A percentile compares a stretch with the other conserved stretches of the same genome.
Evolutionary conservation across 148 eudicot genomes (phyloP).

Genomic region (Drosera capensis): DNA sequence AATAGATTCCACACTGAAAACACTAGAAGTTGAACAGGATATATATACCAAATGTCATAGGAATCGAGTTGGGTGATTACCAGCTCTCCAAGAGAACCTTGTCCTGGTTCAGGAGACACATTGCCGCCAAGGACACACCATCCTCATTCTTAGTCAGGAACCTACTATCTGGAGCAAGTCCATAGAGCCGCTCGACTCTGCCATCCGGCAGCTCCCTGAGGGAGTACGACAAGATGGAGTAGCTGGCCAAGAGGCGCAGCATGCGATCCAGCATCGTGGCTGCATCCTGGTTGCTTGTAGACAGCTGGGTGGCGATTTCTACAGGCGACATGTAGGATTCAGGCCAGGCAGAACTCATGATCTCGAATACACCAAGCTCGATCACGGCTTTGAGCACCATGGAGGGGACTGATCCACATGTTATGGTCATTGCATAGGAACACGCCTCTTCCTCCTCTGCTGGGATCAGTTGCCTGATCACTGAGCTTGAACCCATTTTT

Average conservation of each 20-base stretch:
- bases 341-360: constrained; percentile 8
- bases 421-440: constrained; percentile 8
- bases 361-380: constrained; percentile 9
- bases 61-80: constrained; percentile 1
- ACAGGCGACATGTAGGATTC: constrained; percentile 9
- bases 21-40: not conserved
- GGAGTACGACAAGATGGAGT: constrained; percentile 14
- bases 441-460: constrained; percentile 9
- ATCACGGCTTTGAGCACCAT: constrained; percentile 14
- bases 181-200: constrained; percentile 9
- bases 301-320: constrained; percentile 12
- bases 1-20: not conserved
- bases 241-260: constrained; percentile 13
- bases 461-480: not conserved
- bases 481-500: constrained; percentile 1
- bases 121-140: constrained; percentile 13
- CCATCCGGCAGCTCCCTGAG: not conserved
- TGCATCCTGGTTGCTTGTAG: constrained; percentile 5
- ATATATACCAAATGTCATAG: not conserved
- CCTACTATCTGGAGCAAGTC: constrained; percentile 13
- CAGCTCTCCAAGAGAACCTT: constrained; percentile 11
- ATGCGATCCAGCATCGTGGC: constrained; percentile 11
- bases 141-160: constrained; percentile 19
- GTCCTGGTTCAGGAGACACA: constrained; percentile 9
- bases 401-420: constrained; percentile 7